Base-by-base conservation (phyloP, 23 red algal species). In the Gracilaria domingensis region DNA sequence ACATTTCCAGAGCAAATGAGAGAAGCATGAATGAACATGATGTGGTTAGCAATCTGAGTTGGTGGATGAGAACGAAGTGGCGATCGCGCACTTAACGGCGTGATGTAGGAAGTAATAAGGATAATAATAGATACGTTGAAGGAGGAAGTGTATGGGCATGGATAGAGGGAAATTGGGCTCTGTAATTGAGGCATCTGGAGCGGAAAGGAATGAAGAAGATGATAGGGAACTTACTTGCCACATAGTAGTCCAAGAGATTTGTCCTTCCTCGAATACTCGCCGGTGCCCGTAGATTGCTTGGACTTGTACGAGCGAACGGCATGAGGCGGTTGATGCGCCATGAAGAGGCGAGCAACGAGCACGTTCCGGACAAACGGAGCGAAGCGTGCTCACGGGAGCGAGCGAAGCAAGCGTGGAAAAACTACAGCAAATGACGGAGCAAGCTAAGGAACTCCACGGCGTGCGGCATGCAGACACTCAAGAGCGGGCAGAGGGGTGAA, bases 191-290 rank as follows among this genome's bases (percentile, higher is more conserved):
- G 64, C 32, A 32, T 32, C 38, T 12, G 64, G 64, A 9, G 29
- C 14, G 33, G 64, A 12, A 69, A 20, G 64, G 20, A 18, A 36
- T 34, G 54, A 20, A 18, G 13, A 51, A n/a, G 18, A 82, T 82
- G 23, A 72, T 49, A 18, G 69, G 61, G 24, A 74, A 94, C 87
- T 83, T 67, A 98, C 91, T 95, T 98, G 57, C 94, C 96, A 76
- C 96, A 98, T 40, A 98, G 64, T 47, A 98, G 48, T 38, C 96
- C 92, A 17, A 98, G 81, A 44, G 79, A 88, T 37, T 98, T 98
- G 55, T 98, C 95, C 84, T 96, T 96, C 39, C 95, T 80, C 71
- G 95, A 96, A 75, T 96, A 96, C 58, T 92, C 87, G 3, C 56
- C 73, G 56, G 61, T 34, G 70, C 79, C 79, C 36, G 79, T 7